Conservation (phyloP, 768 basidiomycete genomes). For the Terana coerulea region DNA sequence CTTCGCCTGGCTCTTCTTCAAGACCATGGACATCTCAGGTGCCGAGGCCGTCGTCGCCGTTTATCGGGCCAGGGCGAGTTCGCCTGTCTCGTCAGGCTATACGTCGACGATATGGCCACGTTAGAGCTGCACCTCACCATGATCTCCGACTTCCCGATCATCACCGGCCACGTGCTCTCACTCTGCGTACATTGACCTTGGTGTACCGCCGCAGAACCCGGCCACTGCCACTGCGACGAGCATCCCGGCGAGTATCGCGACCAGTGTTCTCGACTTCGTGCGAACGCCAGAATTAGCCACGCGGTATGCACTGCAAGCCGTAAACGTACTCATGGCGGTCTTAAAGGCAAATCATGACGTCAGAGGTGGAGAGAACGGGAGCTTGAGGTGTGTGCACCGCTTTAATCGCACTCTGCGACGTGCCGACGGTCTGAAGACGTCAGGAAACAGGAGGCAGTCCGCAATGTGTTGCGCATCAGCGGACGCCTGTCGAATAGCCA, state of each 20-base stretch:
- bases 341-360: no score
- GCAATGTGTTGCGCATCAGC: no score
- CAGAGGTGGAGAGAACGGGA: no score
- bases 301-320: no score
- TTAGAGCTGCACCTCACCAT: conserved; percentile 86
- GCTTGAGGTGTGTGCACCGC: no score
- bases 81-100: conserved; percentile 81
- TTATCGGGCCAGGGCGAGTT: conserved; percentile 91
- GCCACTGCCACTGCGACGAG: conserved; percentile 92
- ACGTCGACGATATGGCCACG: conserved; percentile 79
- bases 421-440: no score
- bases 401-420: no score
- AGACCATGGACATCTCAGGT: conserved; percentile 87
- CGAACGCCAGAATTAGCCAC: no score
- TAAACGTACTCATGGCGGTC: no score
- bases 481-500: no score
- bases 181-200: conserved; percentile 74
- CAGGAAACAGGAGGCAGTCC: no score
- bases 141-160: conserved; percentile 90
- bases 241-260: conserved; percentile 91
- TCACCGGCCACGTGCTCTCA: conserved; percentile 86
- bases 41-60: conserved; percentile 96
- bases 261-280: no score
- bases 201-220: conserved; percentile 75
- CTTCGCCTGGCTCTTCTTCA: conserved; percentile 95